phyloP scores from a whole-genome alignment of 1,284 basidiomycete species.

The Violaceomyces palustris region DNA sequence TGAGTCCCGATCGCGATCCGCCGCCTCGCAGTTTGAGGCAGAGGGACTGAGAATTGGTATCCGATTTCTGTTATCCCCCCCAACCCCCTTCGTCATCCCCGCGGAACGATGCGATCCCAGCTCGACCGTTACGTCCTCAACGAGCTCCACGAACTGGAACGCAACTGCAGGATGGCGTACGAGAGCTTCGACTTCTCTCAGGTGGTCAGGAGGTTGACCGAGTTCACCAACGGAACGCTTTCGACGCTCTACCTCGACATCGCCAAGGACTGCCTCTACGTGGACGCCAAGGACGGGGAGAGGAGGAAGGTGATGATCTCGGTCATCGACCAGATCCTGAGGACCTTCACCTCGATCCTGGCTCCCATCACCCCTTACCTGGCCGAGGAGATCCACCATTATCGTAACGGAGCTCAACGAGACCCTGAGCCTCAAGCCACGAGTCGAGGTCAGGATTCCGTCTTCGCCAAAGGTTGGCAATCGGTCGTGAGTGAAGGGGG shows the following conservation, averaged over 20 bases:
- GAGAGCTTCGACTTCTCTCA: conserved; percentile 73
- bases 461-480: conserved; percentile 43
- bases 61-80: no score
- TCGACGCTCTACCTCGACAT: conserved; percentile 75
- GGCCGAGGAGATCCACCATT: conserved; percentile 78
- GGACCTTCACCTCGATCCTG: conserved; percentile 67
- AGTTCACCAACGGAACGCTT: conserved; percentile 58
- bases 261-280: conserved; percentile 85
- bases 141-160: conserved; percentile 71
- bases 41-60: no score
- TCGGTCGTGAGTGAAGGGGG: conserved; percentile 8
- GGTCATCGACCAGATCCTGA: conserved; percentile 68
- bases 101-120: no score
- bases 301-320: conserved; percentile 66
- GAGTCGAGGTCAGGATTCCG: conserved; percentile 9
- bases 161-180: conserved; percentile 66
- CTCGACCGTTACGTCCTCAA: conserved; percentile 70
- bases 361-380: conserved; percentile 87
- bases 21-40: no score
- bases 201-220: conserved; percentile 56
- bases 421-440: conserved; percentile 25
- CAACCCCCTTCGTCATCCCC: no score
- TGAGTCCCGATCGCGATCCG: not conserved
- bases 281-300: conserved; percentile 59
- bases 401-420: conserved; percentile 30